Evolutionary conservation across 768 basidiomycete genomes (phyloP).

Genomic region (Tremella fuciformis): DNA sequence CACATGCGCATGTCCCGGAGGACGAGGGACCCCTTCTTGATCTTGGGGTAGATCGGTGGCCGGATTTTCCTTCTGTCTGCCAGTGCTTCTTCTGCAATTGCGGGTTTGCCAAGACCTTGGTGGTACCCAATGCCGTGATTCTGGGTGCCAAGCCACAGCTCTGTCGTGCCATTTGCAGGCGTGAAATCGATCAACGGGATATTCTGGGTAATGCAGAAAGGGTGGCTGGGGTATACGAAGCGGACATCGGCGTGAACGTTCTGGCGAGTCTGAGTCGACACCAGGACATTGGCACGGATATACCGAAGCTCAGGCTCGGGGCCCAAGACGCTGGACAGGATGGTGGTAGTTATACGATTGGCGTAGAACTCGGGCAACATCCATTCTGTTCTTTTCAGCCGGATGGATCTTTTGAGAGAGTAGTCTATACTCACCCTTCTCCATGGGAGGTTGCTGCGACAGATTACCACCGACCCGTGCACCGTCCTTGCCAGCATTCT

Average conservation of each 20-base stretch:
- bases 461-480: constrained; percentile 15
- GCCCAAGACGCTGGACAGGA: constrained; percentile 13
- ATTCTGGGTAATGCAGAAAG: constrained; percentile 14
- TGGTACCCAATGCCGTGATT: constrained; percentile 6
- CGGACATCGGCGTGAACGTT: constrained; percentile 17
- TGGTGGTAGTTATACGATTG: constrained; percentile 7
- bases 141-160: constrained; percentile 18
- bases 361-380: constrained; percentile 17
- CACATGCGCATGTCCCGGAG: constrained; percentile 14
- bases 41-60: constrained; percentile 14
- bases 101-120: constrained; percentile 6
- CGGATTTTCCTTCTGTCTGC: constrained; percentile 11
- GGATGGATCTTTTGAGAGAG: background rate
- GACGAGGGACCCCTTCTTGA: constrained; percentile 16
- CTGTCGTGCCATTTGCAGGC: constrained; percentile 15
- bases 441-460: constrained; percentile 15
- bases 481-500: constrained; percentile 10
- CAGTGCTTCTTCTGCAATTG: constrained; percentile 10
- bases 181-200: constrained; percentile 9
- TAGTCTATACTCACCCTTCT: constrained; percentile 12
- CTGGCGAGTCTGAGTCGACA: constrained; percentile 8
- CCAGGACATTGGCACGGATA: constrained; percentile 15
- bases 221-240: constrained; percentile 15
- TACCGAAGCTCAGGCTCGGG: constrained; percentile 15
- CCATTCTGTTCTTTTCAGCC: constrained; percentile 10